Evolutionary conservation across 768 basidiomycete genomes (phyloP), one percentile per base, ranked within the genome.

Genomic region (Ephemerocybe angulata): DNA sequence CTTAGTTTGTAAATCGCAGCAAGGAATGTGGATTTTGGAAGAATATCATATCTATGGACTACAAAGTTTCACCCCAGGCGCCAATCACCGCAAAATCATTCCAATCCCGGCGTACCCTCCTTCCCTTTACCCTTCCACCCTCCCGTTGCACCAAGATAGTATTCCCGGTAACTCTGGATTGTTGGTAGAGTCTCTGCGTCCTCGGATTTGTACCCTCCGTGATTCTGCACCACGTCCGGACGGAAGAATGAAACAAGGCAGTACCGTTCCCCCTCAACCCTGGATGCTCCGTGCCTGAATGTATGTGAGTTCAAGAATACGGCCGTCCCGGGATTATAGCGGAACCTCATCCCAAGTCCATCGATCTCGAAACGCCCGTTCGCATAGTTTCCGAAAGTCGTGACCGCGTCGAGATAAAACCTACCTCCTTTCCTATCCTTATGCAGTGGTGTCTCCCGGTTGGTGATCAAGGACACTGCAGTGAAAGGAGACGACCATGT

Each of bases 401-500:
- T 3, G 4, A 60, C 41, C 2, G 54, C 2, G 22, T 60, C 59
- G 28, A 54, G 42, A 12, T 40, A 58, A 4, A 13, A 4, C 6
- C 15, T 38, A 3, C 53, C 30, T 3, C 46, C 46, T 2, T 57
- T 37, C 1, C 13, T 50, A 27, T 60, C 59, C 0, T 25, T 17
- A 35, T 60, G 59, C 3, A 25, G 4, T 17, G 50, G 56, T 3
- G 52, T 43, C 12, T 57, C 52, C 41, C 56, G 0, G 35, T 60
- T 60, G 22, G 29, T 50, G 4, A 60, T 60, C 4, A 57, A 5
- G 2, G 52, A 54, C 19, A 51, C n/a, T 7, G 52, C 38, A 4
- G 44, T 54, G 19, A 58, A 60, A 0, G 59, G 56, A 1, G 41
- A 50, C 1, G 40, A n/a, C 59, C 59, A 60, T 2, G 38, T 7